Evolutionary conservation across 179 eudicot species (phyloP).

Genomic region (Silene coronaria): DNA sequence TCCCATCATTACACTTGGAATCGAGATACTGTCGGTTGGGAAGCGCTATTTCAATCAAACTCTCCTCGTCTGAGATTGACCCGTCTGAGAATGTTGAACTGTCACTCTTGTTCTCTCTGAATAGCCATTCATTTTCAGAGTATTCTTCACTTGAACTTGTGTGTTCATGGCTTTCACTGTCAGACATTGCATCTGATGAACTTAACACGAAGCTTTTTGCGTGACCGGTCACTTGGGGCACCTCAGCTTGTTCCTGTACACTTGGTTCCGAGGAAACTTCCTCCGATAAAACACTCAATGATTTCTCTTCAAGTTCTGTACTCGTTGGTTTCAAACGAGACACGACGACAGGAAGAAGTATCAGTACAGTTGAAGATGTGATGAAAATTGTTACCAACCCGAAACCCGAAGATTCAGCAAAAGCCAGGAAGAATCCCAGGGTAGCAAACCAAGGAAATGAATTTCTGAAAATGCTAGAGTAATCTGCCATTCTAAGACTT

Average conservation of each 20-base stretch:
- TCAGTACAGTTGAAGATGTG: conserved; percentile 30
- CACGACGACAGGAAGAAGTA: conserved; percentile 27
- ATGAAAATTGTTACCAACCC: conserved; percentile 28
- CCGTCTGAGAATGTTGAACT: conserved; percentile 41
- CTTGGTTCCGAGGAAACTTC: neutral
- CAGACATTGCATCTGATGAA: conserved; percentile 40
- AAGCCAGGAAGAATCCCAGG: conserved; percentile 30
- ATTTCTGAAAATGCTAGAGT: conserved; percentile 25
- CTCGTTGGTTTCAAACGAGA: conserved; percentile 23
- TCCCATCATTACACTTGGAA: conserved; percentile 14
- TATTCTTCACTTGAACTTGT: conserved; percentile 41
- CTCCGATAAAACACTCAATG: neutral
- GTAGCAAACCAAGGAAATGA: conserved; percentile 38
- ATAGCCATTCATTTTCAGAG: conserved; percentile 45
- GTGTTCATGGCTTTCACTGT: conserved; percentile 39
- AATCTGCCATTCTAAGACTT: conserved; percentile 18
- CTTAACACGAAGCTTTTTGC: neutral
- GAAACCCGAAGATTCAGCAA: conserved; percentile 22
- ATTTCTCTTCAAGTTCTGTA: neutral
- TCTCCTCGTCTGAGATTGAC: conserved; percentile 82
- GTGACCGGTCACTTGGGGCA: neutral
- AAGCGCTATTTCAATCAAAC: conserved; percentile 71
- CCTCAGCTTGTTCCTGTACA: neutral
- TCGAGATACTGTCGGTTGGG: conserved; percentile 63
- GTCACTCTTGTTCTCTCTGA: conserved; percentile 24